Base-by-base conservation (phyloP, 176 grass and related monocot genomes). In the Pharus latifolius region DNA sequence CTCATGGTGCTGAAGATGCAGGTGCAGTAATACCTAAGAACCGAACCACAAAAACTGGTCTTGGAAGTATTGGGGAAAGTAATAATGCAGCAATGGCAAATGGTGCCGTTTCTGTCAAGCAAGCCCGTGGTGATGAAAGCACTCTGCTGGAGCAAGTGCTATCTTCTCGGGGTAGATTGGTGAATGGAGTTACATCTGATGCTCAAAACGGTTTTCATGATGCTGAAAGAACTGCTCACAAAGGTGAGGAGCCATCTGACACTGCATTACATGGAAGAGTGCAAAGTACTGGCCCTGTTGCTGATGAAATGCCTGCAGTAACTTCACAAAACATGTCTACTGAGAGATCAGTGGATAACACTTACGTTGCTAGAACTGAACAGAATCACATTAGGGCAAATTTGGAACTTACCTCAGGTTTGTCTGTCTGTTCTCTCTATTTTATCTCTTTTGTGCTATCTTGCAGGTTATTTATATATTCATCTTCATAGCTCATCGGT, bases 391-490 rank as follows among this genome's bases (percentile, higher is more conserved):
- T 33, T 65, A 63, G 30, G 56, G 57, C 42, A 60, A 82, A 80
- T 78, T n/a, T 65, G 49, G 79, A 66, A 19, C 75, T 70, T 71
- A 41, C 49, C 54, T 82, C 70, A 83, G 83, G 79, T 83, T 67
- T 58, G 28, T 31, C 37, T 66, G 53, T 46, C 15, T 66, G 35
- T 33, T 61, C 29, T 44, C 20, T 56, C 16, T 22, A 25, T 27
- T 41, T 48, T 48, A 70, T 42, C 12, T 35, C n/a, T 64, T 64
- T 47, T 56, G 45, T 61, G 28, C 28, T 73, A 55, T 49, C 17
- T 41, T 63, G 25, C 37, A 15, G n/a, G n/a, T n/a, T n/a, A n/a
- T n/a, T n/a, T n/a, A n/a, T n/a, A n/a, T n/a, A n/a, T n/a, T n/a
- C 34, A 41, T 34, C 46, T 27, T 45, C 1, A 0, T 48, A 73